Base-by-base conservation (phyloP, 345 rosid genomes). In the Salix purpurea region DNA sequence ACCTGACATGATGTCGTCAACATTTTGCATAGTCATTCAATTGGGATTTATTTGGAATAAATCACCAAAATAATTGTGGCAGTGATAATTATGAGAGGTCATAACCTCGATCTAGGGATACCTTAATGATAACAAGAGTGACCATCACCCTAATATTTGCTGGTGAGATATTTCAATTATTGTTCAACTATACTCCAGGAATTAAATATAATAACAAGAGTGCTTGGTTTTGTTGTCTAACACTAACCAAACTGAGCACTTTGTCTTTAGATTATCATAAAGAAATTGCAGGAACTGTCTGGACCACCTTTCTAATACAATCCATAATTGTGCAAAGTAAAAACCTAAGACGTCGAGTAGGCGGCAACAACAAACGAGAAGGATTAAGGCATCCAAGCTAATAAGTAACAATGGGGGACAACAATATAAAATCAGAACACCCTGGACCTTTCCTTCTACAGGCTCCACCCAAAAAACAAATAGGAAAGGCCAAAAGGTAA, bases 391-490 rank as follows among this genome's bases (percentile, higher is more conserved):
- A 52, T 50, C 65, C 69, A 67, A 61, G 72, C 73, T 58, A 23
- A 30, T 71, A 48, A 56, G 48, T 21, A 21, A 77, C 30, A 85
- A 74, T 24, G 34, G 4, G 66, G 50, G 52, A 71, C 37, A 71
- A 50, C 18, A 61, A 75, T 40, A 62, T 44, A 60, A 73, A 37
- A 19, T 21, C 5, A 14, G 71, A 65, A 76, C 62, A 70, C 72
- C 34, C 4, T 23, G 72, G 72, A 30, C 16, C 68, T 83, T 80
- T 75, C 28, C 77, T 56, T 71, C 60, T 65, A 37, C 66, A 68
- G 86, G 82, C 84, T 78, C 86, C 80, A 48, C 77, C 77, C 70
- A 65, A 70, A 80, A 77, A 76, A 76, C 76, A 82, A 75, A 74
- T 13, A 66, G 52, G 28, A 80, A 77, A 76, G 54, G 72, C 81